phyloP scores from a whole-genome alignment of 108 stramenopile species.

The Nannochloropsis granulata region DNA sequence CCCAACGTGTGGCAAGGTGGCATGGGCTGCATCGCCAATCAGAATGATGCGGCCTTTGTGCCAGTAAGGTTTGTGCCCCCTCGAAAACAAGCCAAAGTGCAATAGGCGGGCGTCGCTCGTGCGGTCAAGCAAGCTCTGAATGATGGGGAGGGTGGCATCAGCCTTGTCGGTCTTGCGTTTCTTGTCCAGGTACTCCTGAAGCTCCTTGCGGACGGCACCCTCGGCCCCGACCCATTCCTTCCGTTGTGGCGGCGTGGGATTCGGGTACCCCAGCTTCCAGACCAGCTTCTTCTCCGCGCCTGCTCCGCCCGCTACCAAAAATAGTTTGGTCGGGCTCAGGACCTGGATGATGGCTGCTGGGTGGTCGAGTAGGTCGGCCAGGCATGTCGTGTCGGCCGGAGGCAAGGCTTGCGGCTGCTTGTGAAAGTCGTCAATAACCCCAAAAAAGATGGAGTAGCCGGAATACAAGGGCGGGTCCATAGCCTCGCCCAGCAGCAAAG shows the following conservation, averaged over 20 bases:
- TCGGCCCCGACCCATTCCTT: neutral
- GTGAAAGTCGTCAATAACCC: neutral
- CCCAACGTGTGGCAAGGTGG: constrained; percentile 6
- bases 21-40: constrained; percentile 18
- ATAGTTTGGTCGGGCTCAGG: neutral
- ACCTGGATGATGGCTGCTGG: neutral
- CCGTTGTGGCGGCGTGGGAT: neutral
- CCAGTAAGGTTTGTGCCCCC: neutral
- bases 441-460: neutral
- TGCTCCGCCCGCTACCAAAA: neutral
- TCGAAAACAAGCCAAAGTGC: neutral
- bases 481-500: neutral
- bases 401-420: neutral
- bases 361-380: neutral
- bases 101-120: neutral
- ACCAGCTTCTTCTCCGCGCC: neutral
- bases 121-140: neutral
- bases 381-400: neutral
- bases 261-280: neutral
- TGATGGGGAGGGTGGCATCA: neutral
- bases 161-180: neutral
- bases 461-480: neutral
- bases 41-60: neutral
- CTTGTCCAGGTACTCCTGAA: neutral
- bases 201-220: neutral